Percentiles rank a stretch among this genome's conserved stretches.
Conservation (phyloP, 768 basidiomycete genomes). For the Leucogyrophana mollusca region DNA sequence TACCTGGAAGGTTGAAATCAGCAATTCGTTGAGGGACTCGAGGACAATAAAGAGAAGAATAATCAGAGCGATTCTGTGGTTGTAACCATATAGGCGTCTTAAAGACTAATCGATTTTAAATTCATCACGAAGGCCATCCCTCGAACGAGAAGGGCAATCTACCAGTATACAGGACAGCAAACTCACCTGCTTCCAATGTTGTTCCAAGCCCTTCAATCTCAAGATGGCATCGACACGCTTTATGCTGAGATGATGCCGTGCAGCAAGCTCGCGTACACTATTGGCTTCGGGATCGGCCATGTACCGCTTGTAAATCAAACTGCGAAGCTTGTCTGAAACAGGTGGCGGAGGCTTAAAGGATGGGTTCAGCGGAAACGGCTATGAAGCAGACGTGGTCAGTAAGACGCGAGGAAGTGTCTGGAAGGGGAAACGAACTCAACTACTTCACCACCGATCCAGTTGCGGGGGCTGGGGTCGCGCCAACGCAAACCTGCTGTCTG, state of each 20-base stretch:
- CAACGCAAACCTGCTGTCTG: slow-evolving; percentile 19
- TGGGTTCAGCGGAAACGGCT: slow-evolving; percentile 88
- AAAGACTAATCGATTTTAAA: slow-evolving; percentile 90
- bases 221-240: slow-evolving; percentile 84
- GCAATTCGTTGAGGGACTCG: no score
- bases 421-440: slow-evolving; percentile 47
- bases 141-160: slow-evolving; percentile 9
- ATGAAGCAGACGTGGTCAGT: not conserved
- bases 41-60: no score
- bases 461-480: slow-evolving; percentile 39
- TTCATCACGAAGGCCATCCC: slow-evolving; percentile 44
- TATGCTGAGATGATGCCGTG: slow-evolving; percentile 62
- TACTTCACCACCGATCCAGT: slow-evolving; percentile 62
- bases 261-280: slow-evolving; percentile 59
- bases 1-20: slow-evolving; percentile 19
- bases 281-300: slow-evolving; percentile 56
- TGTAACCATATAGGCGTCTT: slow-evolving; percentile 81
- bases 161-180: slow-evolving; percentile 8
- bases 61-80: slow-evolving; percentile 1
- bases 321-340: slow-evolving; percentile 59
- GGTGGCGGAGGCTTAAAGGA: slow-evolving; percentile 82
- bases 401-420: not conserved
- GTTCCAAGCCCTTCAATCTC: slow-evolving; percentile 77
- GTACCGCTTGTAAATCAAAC: slow-evolving; percentile 58
- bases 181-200: slow-evolving; percentile 69